Evolutionary conservation across 169 alveolate genomes (phyloP).

Genomic region (Babesia ovis): DNA sequence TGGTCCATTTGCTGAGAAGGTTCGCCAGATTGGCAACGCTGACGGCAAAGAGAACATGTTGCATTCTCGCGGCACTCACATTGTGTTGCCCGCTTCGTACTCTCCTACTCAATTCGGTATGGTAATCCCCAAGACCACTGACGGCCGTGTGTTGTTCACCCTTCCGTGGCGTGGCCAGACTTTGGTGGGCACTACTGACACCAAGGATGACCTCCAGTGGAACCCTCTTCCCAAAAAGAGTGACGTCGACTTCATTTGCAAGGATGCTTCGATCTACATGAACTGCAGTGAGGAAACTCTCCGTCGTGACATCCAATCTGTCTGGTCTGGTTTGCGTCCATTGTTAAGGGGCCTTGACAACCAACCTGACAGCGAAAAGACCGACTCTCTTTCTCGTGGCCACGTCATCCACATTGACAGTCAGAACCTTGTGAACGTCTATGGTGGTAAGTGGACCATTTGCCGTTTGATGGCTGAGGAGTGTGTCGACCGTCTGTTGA

Average conservation of each 20-base stretch:
- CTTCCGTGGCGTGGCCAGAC: conserved; percentile 86
- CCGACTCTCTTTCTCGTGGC: conserved; percentile 86
- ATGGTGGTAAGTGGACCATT: conserved; percentile 96
- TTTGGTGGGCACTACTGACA: conserved; percentile 91
- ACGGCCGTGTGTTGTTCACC: conserved; percentile 90
- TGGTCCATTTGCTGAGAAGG: conserved; percentile 84
- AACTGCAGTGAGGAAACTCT: conserved; percentile 67
- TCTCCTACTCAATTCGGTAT: conserved; percentile 84
- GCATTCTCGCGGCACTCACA: conserved; percentile 81
- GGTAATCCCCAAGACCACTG: conserved; percentile 89
- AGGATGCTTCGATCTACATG: conserved; percentile 77
- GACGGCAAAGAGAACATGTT: conserved; percentile 60
- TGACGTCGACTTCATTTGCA: conserved; percentile 83
- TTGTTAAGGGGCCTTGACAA: conserved; percentile 53
- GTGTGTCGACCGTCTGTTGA: conserved; percentile 70
- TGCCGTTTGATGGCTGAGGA: conserved; percentile 92
- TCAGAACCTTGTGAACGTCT: conserved; percentile 85
- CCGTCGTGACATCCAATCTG: conserved; percentile 52
- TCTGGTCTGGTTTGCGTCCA: conserved; percentile 58
- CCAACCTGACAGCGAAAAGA: conserved; percentile 43
- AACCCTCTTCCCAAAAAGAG: conserved; percentile 70
- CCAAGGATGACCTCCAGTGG: conserved; percentile 71
- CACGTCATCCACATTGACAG: conserved; percentile 86
- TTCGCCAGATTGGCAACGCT: conserved; percentile 69
- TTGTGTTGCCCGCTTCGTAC: conserved; percentile 76